phyloP scores from a whole-genome alignment of 2,329 filamentous ascomycete species.

The Aureobasidium sp. region DNA sequence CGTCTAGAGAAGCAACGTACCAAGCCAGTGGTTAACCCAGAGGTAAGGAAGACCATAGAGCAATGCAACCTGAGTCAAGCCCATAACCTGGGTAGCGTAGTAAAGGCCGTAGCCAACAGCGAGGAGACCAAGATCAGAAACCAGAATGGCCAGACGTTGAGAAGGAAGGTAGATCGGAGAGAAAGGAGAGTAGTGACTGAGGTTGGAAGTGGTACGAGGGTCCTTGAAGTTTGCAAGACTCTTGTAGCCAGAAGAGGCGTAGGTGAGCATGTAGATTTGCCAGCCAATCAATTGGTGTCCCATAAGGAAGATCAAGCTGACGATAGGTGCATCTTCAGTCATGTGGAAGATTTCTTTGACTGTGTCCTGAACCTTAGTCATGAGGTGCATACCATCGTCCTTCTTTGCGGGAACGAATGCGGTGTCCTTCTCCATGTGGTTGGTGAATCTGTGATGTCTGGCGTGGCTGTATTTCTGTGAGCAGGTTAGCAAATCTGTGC shows the following conservation, averaged over 20 bases:
- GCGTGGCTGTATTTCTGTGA: constrained; percentile 54
- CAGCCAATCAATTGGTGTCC: constrained; percentile 24
- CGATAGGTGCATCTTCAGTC: constrained; percentile 23
- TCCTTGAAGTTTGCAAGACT: constrained; percentile 16
- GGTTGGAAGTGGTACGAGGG: constrained; percentile 53
- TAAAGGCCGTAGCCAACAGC: constrained; percentile 46
- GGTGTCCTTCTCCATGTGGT: constrained; percentile 27
- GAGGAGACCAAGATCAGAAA: constrained; percentile 53
- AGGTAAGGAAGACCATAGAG: constrained; percentile 58
- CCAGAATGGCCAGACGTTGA: constrained; percentile 41
- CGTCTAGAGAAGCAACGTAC: constrained; percentile 32
- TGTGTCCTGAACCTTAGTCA: constrained; percentile 4
- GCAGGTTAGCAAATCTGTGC: neutral
- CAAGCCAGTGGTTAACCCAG: constrained; percentile 64
- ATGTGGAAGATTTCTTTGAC: constrained; percentile 18
- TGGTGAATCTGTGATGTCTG: constrained; percentile 59
- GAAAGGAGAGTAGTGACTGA: constrained; percentile 50
- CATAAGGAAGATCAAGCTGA: constrained; percentile 17
- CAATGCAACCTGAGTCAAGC: constrained; percentile 48
- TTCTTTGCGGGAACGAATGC: constrained; percentile 29
- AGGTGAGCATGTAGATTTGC: constrained; percentile 22
- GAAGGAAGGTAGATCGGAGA: constrained; percentile 35
- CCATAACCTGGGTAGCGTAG: constrained; percentile 45
- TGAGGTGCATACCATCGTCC: constrained; percentile 9
- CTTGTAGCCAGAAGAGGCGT: constrained; percentile 19